Conservation (phyloP, 1,284 basidiomycete species). For the Austroboletus novae-zelandiae region DNA sequence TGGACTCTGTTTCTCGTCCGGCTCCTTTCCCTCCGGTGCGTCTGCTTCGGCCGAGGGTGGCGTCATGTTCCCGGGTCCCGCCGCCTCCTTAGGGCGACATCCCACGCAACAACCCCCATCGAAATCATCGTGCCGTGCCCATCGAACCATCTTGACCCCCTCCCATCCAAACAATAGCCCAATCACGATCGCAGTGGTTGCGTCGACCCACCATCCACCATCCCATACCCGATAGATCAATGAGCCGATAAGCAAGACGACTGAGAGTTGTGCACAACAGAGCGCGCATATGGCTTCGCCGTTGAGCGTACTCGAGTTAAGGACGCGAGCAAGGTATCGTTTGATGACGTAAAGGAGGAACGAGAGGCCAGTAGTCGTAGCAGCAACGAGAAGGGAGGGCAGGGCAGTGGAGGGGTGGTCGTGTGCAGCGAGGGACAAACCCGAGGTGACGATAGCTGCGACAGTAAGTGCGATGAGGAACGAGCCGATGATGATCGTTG, state of each 20-base stretch:
- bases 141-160: conserved; percentile 40
- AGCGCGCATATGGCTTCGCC: conserved; percentile 41
- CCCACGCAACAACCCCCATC: conserved; percentile 39
- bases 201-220: conserved; percentile 49
- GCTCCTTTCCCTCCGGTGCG: not conserved
- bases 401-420: conserved; percentile 38
- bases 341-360: conserved; percentile 44
- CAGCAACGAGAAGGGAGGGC: conserved; percentile 32
- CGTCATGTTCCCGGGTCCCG: not conserved
- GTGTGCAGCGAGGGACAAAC: conserved; percentile 29
- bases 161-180: conserved; percentile 43
- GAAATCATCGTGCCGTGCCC: conserved; percentile 36
- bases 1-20: not conserved
- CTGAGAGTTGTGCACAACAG: conserved; percentile 35
- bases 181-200: conserved; percentile 40
- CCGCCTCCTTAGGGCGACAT: not conserved
- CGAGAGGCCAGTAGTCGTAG: conserved; percentile 40
- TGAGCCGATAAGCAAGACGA: conserved; percentile 36
- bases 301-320: conserved; percentile 43
- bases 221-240: conserved; percentile 38
- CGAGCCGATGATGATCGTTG: conserved; percentile 35
- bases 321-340: conserved; percentile 40
- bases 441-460: conserved; percentile 35
- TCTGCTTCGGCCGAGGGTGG: too few species aligned
- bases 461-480: conserved; percentile 39